Conservation (phyloP, 2,329 filamentous ascomycete species). For the Diaporthe ampelina region DNA sequence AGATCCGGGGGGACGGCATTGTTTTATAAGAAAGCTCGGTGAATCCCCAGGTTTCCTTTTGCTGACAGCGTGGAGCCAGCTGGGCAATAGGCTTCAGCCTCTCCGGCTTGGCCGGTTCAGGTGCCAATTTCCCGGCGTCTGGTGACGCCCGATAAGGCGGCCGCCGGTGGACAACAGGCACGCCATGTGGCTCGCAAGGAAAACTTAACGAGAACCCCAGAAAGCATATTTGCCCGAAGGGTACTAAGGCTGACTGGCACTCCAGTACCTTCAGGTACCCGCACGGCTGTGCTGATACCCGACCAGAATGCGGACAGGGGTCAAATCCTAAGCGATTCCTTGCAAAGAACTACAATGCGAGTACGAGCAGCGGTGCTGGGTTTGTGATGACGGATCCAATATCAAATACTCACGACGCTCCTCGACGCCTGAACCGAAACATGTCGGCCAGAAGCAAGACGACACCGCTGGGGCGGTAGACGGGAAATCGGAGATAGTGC, state of each 20-base stretch:
- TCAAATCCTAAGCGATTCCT: conserved; percentile 35
- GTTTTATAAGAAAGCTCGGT: conserved; percentile 26
- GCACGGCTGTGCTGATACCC: conserved; percentile 38
- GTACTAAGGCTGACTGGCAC: conserved; percentile 35
- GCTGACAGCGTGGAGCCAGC: conserved; percentile 36
- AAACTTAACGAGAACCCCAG: conserved; percentile 30
- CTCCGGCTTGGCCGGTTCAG: conserved; percentile 38
- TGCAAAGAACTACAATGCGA: conserved; percentile 11
- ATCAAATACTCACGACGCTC: conserved; percentile 38
- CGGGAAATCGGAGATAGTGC: conserved; percentile 30
- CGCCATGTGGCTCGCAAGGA: conserved; percentile 40
- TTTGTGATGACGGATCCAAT: not conserved
- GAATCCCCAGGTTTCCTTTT: conserved; percentile 21
- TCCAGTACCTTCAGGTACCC: conserved; percentile 39
- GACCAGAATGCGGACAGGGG: conserved; percentile 31
- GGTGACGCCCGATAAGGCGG: conserved; percentile 34
- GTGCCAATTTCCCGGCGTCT: conserved; percentile 37
- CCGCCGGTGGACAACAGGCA: conserved; percentile 24
- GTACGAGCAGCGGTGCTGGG: conserved; percentile 3
- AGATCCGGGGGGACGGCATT: conserved; percentile 22
- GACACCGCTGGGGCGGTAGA: not conserved
- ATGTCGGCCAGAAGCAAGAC: conserved; percentile 31
- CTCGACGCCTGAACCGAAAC: conserved; percentile 36
- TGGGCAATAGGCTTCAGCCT: conserved; percentile 39
- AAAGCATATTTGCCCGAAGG: conserved; percentile 35